phyloP scores from a whole-genome alignment of 805 yeast genomes.

The Lipomyces starkeyi region DNA sequence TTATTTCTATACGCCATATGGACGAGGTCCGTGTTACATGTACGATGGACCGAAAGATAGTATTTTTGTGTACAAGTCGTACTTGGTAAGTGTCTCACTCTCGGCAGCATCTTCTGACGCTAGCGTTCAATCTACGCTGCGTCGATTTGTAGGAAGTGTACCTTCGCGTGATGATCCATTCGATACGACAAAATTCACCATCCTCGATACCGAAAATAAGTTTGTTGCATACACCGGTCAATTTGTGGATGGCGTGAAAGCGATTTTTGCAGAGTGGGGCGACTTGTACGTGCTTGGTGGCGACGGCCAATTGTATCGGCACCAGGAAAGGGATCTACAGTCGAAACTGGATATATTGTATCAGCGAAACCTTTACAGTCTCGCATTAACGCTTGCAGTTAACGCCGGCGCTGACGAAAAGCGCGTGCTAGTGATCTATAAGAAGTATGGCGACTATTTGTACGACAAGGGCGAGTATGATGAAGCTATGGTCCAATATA shows the following conservation, averaged over 20 bases:
- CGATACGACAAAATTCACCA: conserved; percentile 61
- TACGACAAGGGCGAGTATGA: conserved; percentile 68
- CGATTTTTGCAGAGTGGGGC: conserved; percentile 62
- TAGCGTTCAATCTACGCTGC: conserved; percentile 31
- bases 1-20: conserved; percentile 63
- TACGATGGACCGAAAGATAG: conserved; percentile 63
- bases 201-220: conserved; percentile 73
- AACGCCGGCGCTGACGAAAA: conserved; percentile 44
- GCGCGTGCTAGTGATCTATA: conserved; percentile 45
- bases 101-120: conserved; percentile 44
- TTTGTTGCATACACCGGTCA: conserved; percentile 72
- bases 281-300: conserved; percentile 67
- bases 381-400: conserved; percentile 73
- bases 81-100: conserved; percentile 65
- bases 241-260: conserved; percentile 67
- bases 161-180: conserved; percentile 43
- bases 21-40: conserved; percentile 57
- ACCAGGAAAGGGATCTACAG: conserved; percentile 69
- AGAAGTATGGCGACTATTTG: conserved; percentile 72
- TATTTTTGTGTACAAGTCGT: conserved; percentile 57
- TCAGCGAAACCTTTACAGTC: conserved; percentile 70
- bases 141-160: conserved; percentile 40
- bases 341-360: conserved; percentile 72
- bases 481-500: conserved; percentile 76
- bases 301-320: conserved; percentile 74